Evolutionary conservation across 805 yeast genomes (phyloP).

Genomic region (Hanseniaspora occidentalis): DNA sequence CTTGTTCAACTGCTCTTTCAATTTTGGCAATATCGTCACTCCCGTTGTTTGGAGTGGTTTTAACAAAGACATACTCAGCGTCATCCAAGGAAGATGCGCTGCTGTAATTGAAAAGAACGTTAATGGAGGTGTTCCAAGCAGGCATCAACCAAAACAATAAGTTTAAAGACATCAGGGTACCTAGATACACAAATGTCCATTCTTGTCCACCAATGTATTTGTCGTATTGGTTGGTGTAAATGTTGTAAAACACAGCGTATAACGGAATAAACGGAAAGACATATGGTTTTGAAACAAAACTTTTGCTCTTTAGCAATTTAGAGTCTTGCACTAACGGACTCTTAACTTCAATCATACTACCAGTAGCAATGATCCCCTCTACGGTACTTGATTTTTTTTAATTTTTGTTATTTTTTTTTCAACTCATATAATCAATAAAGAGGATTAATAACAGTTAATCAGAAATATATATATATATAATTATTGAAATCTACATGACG

Average conservation of each 20-base stretch:
- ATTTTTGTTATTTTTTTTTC: conserved; percentile 6
- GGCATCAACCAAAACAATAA: conserved; percentile 77
- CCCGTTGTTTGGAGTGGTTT: conserved; percentile 80
- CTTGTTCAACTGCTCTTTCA: conserved; percentile 39
- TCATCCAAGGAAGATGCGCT: conserved; percentile 38
- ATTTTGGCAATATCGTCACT: conserved; percentile 67
- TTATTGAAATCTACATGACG: too few relatives aligned
- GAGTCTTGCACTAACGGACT: conserved; percentile 64
- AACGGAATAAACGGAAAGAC: conserved; percentile 70
- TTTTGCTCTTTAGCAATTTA: conserved; percentile 59
- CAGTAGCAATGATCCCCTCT: not conserved
- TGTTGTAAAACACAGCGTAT: conserved; percentile 60
- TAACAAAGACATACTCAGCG: conserved; percentile 63
- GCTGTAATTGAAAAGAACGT: conserved; percentile 55
- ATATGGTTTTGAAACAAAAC: conserved; percentile 53
- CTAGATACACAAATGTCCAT: conserved; percentile 88
- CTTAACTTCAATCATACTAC: conserved; percentile 3
- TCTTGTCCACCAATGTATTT: conserved; percentile 75
- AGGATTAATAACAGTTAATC: too few relatives aligned
- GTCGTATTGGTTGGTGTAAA: conserved; percentile 63
- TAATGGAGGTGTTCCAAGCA: conserved; percentile 76
- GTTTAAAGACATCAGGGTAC: conserved; percentile 62
- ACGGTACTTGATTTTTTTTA: not conserved
- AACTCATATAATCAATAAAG: too few relatives aligned
- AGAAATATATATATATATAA: too few relatives aligned